Conservation (phyloP, 192 early-diverging fungal species). For the Gaertneriomyces semiglobifer region DNA sequence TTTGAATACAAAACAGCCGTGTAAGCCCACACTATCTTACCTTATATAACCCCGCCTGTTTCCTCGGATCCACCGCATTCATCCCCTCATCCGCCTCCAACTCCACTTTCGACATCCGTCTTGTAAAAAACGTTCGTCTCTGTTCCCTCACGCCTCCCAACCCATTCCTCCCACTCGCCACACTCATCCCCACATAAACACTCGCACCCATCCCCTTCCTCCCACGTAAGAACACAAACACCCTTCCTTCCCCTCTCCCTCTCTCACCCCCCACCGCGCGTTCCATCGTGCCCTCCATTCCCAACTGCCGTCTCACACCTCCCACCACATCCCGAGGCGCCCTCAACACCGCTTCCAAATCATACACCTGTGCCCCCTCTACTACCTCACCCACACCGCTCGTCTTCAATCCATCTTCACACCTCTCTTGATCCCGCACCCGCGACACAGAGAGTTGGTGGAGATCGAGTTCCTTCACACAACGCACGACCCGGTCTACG, state of each 20-base stretch:
- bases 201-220: no score
- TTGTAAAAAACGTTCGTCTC: constrained; percentile 29
- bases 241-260: no score
- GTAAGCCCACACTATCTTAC: neutral
- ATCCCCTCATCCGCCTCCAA: constrained; percentile 25
- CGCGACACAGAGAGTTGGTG: no score
- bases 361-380: no score
- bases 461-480: no score
- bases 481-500: no score
- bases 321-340: no score
- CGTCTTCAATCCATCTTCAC: no score
- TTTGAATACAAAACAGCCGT: neutral
- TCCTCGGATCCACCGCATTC: constrained; percentile 19
- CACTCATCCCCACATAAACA: neutral
- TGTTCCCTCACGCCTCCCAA: neutral
- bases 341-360: no score
- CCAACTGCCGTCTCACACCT: neutral
- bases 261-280: neutral
- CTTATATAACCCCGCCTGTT: constrained; percentile 40
- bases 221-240: no score
- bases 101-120: constrained; percentile 32
- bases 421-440: no score
- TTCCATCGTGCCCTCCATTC: constrained; percentile 1
- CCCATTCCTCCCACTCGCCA: neutral
- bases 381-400: no score